phyloP scores from a whole-genome alignment of 108 stramenopile genomes.

The Schizochytrium sp. region DNA sequence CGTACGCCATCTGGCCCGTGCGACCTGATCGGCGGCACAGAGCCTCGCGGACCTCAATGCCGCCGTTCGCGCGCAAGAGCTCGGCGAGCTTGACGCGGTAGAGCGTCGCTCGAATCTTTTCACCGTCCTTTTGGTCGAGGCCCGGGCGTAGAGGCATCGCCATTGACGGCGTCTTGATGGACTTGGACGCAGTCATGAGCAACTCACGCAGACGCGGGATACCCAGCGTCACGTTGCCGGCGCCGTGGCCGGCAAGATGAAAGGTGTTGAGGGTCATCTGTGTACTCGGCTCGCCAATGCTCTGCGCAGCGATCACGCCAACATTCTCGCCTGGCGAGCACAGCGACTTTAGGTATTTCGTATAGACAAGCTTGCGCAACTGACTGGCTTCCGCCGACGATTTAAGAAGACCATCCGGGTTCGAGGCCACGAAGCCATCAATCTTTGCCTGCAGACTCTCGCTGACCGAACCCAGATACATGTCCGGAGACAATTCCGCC shows the following conservation, averaged over 20 bases:
- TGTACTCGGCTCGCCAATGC: constrained; percentile 94
- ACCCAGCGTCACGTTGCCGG: constrained; percentile 98
- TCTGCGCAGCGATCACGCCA: constrained; percentile 92
- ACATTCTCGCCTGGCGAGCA: constrained; percentile 97
- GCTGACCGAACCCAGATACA: background rate
- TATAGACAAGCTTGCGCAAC: constrained; percentile 59
- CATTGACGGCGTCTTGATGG: constrained; percentile 92
- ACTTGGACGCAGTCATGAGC: constrained; percentile 95
- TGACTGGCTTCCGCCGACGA: background rate
- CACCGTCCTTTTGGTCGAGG: background rate
- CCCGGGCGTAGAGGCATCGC: constrained; percentile 65
- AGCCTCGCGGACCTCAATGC: constrained; percentile 60
- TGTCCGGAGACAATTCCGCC: background rate
- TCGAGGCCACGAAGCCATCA: background rate
- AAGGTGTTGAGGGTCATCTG: constrained; percentile 99
- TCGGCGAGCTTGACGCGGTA: constrained; percentile 51
- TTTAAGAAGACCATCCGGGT: background rate
- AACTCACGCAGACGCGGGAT: constrained; percentile 98
- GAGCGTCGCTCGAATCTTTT: background rate
- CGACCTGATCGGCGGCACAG: background rate
- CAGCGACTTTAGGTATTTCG: constrained; percentile 80
- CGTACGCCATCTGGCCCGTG: background rate
- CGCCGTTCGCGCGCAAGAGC: constrained; percentile 63
- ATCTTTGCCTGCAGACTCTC: background rate
- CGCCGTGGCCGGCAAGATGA: constrained; percentile 93